Conservation (phyloP, 2,329 filamentous ascomycete species). For the Cordyceps cicadae region DNA sequence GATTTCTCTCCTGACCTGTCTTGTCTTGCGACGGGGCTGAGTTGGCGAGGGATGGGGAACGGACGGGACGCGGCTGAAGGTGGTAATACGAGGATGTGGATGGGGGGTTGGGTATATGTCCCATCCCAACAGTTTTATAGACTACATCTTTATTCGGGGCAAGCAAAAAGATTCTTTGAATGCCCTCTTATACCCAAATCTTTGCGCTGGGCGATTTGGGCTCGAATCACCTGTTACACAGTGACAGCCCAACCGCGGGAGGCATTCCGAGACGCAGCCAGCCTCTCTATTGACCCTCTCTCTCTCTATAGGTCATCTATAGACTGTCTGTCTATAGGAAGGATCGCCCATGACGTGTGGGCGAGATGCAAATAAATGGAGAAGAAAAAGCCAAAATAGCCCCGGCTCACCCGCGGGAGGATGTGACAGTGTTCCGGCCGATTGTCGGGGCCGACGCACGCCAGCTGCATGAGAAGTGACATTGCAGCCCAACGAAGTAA, state of each 20-base stretch:
- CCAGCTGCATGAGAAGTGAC: too few species aligned
- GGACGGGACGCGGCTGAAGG: background rate
- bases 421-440: too few species aligned
- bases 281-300: too few species aligned
- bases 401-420: too few species aligned
- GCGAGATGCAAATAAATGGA: background rate
- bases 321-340: background rate
- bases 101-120: background rate
- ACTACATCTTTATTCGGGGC: too few species aligned
- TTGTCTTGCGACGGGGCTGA: background rate
- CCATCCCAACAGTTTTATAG: too few species aligned
- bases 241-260: background rate
- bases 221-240: background rate
- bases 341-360: background rate
- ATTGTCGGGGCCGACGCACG: too few species aligned
- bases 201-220: background rate
- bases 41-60: background rate
- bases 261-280: background rate
- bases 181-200: background rate
- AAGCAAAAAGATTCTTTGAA: too few species aligned
- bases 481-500: too few species aligned
- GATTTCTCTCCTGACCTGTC: too few species aligned
- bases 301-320: too few species aligned
- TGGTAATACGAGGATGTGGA: background rate
- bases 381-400: too few species aligned